Conservation (phyloP, 768 basidiomycete genomes). For the Tephrocybe sp. region DNA sequence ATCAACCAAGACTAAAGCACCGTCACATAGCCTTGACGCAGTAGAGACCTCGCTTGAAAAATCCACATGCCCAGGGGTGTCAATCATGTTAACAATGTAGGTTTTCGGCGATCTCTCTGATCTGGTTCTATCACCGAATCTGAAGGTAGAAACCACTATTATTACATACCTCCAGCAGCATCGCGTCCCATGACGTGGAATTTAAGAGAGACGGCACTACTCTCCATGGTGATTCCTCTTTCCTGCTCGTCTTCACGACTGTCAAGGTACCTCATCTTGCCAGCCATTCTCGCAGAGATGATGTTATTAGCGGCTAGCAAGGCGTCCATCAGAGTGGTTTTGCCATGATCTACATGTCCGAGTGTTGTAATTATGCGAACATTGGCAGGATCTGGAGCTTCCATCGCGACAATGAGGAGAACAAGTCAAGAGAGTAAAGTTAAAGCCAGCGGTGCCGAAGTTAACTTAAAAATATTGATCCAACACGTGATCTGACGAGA, state of each 20-base stretch:
- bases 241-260: constrained; percentile 97
- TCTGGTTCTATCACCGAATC: constrained; percentile 30
- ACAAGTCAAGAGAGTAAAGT: background rate
- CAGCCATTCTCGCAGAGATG: constrained; percentile 91
- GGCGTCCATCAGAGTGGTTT: constrained; percentile 93
- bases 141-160: constrained; percentile 5
- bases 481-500: constrained; percentile 21
- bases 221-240: constrained; percentile 98
- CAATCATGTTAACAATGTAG: constrained; percentile 93
- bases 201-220: constrained; percentile 86
- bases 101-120: constrained; percentile 59
- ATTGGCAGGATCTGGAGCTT: constrained; percentile 40
- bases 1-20: constrained; percentile 92
- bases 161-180: constrained; percentile 52
- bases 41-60: constrained; percentile 97
- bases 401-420: constrained; percentile 18
- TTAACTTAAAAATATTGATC: constrained; percentile 1
- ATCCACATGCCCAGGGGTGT: constrained; percentile 98
- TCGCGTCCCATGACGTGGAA: constrained; percentile 75
- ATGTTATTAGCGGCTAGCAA: constrained; percentile 97
- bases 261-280: constrained; percentile 94
- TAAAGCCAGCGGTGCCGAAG: background rate
- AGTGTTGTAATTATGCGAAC: constrained; percentile 82
- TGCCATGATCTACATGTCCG: constrained; percentile 94
- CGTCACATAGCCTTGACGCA: constrained; percentile 91